A percentile compares a stretch with the other conserved stretches of the same genome.
Conservation (phyloP, 768 basidiomycete species). For the Suillus subaureus region DNA sequence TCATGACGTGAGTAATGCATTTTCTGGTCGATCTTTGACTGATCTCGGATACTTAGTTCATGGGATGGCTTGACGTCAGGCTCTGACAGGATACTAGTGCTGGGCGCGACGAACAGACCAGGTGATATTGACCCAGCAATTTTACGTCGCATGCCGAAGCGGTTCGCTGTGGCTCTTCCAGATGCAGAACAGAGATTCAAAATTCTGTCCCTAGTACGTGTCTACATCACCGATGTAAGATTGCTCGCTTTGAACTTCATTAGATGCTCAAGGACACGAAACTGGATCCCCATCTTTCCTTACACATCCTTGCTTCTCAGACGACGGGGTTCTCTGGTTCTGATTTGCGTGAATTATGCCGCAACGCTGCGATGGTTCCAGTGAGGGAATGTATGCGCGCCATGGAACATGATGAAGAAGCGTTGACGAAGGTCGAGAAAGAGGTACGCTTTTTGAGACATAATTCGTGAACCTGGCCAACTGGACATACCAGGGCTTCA, state of each 20-base stretch:
- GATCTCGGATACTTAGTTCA: slow-evolving; percentile 47
- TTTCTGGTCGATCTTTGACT: slow-evolving; percentile 11
- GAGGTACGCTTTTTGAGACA: slow-evolving; percentile 40
- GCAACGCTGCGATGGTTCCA: slow-evolving; percentile 92
- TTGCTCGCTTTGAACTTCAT: neutral
- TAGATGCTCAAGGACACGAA: slow-evolving; percentile 87
- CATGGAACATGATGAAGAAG: slow-evolving; percentile 46
- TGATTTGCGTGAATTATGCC: slow-evolving; percentile 88
- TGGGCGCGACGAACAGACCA: slow-evolving; percentile 95
- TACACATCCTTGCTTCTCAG: slow-evolving; percentile 62
- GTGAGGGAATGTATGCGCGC: slow-evolving; percentile 81
- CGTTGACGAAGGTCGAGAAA: slow-evolving; percentile 45
- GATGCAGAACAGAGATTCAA: slow-evolving; percentile 76
- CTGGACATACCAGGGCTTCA: slow-evolving; percentile 58
- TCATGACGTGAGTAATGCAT: slow-evolving; percentile 72
- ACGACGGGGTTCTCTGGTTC: slow-evolving; percentile 85
- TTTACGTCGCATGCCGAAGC: slow-evolving; percentile 96
- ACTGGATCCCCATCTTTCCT: slow-evolving; percentile 61
- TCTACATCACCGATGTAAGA: neutral
- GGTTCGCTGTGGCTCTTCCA: slow-evolving; percentile 85
- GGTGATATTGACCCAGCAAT: slow-evolving; percentile 89
- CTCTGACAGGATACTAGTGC: slow-evolving; percentile 80
- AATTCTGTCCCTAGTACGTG: slow-evolving; percentile 76
- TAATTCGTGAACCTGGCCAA: neutral
- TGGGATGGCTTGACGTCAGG: slow-evolving; percentile 94